Evolutionary conservation across 1,139 yeast genomes (phyloP).

Genomic region (Saccharomycopsis phalli): DNA sequence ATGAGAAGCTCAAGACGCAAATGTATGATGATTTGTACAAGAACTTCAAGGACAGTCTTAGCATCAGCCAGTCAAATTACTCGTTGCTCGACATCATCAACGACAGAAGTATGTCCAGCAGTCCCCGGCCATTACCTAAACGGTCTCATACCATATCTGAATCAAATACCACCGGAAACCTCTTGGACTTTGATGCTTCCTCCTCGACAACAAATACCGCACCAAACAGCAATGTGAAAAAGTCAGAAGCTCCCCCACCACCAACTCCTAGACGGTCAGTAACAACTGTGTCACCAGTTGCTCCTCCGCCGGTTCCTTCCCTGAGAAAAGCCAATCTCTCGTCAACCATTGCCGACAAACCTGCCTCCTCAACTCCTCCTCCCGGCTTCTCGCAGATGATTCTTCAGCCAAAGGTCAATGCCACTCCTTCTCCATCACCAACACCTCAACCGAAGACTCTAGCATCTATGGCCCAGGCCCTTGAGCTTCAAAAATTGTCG

Average conservation of each 20-base stretch:
- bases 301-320: conserved; percentile 11
- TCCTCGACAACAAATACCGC: too few relatives aligned
- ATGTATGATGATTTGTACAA: conserved; percentile 45
- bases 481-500: conserved; percentile 10
- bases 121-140: conserved; percentile 4
- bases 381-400: conserved; percentile 22
- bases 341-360: conserved; percentile 23
- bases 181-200: conserved; percentile 4
- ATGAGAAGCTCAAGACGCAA: conserved; percentile 43
- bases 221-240: background rate
- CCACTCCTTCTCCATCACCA: conserved; percentile 24
- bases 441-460: conserved; percentile 18
- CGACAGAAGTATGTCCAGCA: conserved; percentile 2
- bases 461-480: conserved; percentile 21
- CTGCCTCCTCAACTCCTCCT: conserved; percentile 23
- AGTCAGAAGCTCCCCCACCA: conserved; percentile 15
- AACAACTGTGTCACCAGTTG: conserved; percentile 11
- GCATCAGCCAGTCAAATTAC: conserved; percentile 14
- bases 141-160: conserved; percentile 7
- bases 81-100: conserved; percentile 12
- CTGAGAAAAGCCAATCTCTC: background rate
- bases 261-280: conserved; percentile 19
- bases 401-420: conserved; percentile 25
- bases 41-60: conserved; percentile 31
- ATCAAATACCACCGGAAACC: conserved; percentile 2